Evolutionary conservation across 257 asterid species (phyloP), one percentile per base, ranked within the genome.

Genomic region (Nicotiana paniculata): DNA sequence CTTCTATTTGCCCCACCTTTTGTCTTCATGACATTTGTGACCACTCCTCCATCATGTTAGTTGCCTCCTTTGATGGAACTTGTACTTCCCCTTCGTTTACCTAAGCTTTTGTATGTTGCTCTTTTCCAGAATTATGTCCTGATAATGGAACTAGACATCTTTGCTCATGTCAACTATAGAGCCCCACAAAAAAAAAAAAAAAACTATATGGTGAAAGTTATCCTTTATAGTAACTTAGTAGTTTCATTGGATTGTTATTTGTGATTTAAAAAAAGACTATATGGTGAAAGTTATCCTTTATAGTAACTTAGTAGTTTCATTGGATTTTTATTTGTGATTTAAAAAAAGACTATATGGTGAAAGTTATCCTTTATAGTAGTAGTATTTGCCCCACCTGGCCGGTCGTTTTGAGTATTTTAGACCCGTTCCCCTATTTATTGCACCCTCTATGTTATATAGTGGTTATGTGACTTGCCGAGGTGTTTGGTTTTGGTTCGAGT

Each of bases 41-140:
- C 85, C 87, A 82, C 48, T 85, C 80, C 77, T 66, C 83, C 78
- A 81, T 83, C 90, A 87, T 81, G 90, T 87, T 87, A 87, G 86
- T 87, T 87, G 90, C 90, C 88, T 80, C 77, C 86, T 12, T 2
- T 83, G 62, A 79, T 86, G 84, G 87, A 82, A 86, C 89, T 84
- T 78, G 70, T 82, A 75, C 83, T 79, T 80, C 64, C 81, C 84
- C 62, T 30, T 54, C 79, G 18, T 46, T 70, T 53, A 65, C 35
- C 21, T 72, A 72, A 39, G 35, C n/a, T 70, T 37, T 68, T 72
- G 3, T 72, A 46, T 46, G 58, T 72, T 72, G n/a, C 59, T 39
- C 57, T 69, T 37, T 37, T 69, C 39, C 32, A 69, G 4, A 70
- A 70, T 43, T 37, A 5, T 12, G 4, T 66, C 58, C 2, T 6